Evolutionary conservation across 345 rosid species (phyloP).

Genomic region (Psidium guajava): DNA sequence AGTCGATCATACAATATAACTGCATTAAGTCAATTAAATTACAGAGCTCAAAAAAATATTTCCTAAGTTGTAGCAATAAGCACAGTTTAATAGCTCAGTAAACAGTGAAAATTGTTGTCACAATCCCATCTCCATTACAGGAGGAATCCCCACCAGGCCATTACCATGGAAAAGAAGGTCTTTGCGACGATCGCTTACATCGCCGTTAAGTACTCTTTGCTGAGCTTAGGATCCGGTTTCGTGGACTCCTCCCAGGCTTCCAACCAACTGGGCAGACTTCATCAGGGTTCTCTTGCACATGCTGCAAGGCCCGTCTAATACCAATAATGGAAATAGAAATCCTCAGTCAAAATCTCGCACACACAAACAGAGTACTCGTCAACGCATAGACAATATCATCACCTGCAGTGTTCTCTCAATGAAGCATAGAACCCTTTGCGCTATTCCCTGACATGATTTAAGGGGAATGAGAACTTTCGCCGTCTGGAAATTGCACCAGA

Average conservation of each 20-base stretch:
- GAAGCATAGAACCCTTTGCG: constrained; percentile 77
- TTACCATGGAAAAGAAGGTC: not conserved
- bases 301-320: constrained; percentile 57
- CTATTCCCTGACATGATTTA: constrained; percentile 47
- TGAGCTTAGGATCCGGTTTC: constrained; percentile 88
- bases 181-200: not conserved
- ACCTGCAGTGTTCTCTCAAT: constrained; percentile 97
- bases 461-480: not conserved
- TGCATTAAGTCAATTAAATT: not conserved
- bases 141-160: not conserved
- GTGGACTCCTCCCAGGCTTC: constrained; percentile 92
- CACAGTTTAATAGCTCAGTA: not conserved
- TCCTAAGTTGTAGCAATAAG: not conserved
- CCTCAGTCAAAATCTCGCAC: not conserved
- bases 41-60: not conserved
- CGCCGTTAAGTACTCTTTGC: constrained; percentile 70
- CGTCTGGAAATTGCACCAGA: not conserved
- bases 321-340: not conserved
- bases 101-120: not conserved
- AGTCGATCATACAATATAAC: not conserved
- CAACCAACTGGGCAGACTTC: constrained; percentile 97
- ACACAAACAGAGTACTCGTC: not conserved
- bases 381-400: not conserved
- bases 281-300: constrained; percentile 87
- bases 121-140: not conserved